Evolutionary conservation across 2,329 filamentous ascomycete genomes (phyloP).

Genomic region (Dendryphion nanum): DNA sequence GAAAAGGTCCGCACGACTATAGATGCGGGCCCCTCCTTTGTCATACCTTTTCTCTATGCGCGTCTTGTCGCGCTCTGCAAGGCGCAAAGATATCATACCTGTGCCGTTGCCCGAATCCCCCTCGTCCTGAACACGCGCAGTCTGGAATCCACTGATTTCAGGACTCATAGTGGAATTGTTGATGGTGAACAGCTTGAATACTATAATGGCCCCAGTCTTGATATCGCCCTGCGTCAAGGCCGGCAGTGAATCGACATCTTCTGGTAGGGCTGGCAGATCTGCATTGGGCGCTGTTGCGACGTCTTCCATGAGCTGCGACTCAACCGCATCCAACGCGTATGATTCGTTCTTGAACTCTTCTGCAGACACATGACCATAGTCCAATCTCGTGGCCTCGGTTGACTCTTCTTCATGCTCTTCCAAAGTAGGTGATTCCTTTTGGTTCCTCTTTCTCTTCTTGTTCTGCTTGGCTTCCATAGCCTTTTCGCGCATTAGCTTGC

Average conservation of each 20-base stretch:
- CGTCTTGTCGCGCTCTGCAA: constrained; percentile 68
- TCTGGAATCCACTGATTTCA: constrained; percentile 59
- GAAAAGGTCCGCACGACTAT: constrained; percentile 58
- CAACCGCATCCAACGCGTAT: constrained; percentile 19
- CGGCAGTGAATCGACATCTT: constrained; percentile 56
- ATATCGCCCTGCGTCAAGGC: constrained; percentile 50
- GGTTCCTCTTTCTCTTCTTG: constrained; percentile 44
- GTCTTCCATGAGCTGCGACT: constrained; percentile 40
- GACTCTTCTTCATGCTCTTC: neutral
- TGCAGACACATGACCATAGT: constrained; percentile 29
- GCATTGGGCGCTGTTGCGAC: constrained; percentile 47
- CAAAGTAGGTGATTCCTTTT: constrained; percentile 10
- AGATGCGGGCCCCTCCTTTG: constrained; percentile 69
- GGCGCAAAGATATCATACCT: constrained; percentile 57
- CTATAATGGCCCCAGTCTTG: constrained; percentile 62
- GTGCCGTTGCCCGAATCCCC: constrained; percentile 44
- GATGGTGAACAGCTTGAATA: constrained; percentile 62
- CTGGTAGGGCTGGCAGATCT: constrained; percentile 64
- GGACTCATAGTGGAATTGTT: constrained; percentile 65
- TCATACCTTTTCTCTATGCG: constrained; percentile 60
- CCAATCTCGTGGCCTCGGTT: constrained; percentile 23
- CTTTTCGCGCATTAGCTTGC: constrained; percentile 58
- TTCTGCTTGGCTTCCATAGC: constrained; percentile 57
- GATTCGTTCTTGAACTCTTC: constrained; percentile 16
- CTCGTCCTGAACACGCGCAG: constrained; percentile 60